Conservation (phyloP, 257 asterid species). For the Ilex aquifolium region DNA sequence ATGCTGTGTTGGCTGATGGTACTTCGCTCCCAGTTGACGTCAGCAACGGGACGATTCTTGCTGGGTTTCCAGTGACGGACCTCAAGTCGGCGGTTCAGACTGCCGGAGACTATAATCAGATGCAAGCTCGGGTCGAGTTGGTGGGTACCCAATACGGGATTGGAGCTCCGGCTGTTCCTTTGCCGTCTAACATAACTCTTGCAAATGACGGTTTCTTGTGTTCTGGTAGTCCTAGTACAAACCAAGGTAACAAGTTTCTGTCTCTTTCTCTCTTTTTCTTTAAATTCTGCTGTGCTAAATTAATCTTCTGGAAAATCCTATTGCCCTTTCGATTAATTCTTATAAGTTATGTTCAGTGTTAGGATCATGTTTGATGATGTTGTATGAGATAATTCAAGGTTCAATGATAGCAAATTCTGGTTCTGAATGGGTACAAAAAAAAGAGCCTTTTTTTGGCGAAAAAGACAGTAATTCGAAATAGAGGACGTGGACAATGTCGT, state of each 20-base stretch:
- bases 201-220: conserved; percentile 58
- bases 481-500: too few species aligned
- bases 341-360: too few species aligned
- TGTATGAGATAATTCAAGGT: too few species aligned
- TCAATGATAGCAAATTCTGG: too few species aligned
- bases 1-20: conserved; percentile 60
- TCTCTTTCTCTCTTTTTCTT: neutral
- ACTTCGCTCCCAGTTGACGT: conserved; percentile 47
- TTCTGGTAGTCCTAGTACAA: conserved; percentile 12
- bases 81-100: conserved; percentile 55
- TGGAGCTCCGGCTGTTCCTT: conserved; percentile 28
- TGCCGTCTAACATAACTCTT: conserved; percentile 50
- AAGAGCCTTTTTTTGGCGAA: too few species aligned
- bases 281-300: neutral
- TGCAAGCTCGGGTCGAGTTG: conserved; percentile 42
- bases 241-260: conserved; percentile 25
- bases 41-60: conserved; percentile 45
- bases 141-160: conserved; percentile 66
- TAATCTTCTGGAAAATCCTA: too few species aligned
- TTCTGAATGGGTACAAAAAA: too few species aligned
- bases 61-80: conserved; percentile 45
- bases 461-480: too few species aligned
- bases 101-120: conserved; percentile 53
- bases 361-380: too few species aligned
- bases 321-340: too few species aligned